Base-by-base conservation (phyloP, 805 yeast species). In the Wickerhamiella spandovensis region DNA sequence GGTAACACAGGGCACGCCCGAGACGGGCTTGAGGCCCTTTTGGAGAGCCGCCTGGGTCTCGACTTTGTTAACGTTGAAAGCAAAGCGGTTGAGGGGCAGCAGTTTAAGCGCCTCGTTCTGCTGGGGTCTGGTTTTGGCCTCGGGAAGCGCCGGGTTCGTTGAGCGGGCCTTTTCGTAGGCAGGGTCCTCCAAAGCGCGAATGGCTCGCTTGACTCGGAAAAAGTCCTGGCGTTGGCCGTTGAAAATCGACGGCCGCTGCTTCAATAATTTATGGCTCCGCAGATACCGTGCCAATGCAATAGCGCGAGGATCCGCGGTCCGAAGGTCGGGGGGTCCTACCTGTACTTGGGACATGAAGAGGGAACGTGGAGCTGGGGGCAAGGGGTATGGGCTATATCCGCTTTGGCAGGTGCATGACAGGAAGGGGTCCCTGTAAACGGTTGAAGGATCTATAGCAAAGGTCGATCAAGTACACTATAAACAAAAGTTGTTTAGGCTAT, bases 201-300 rank as follows among this genome's bases (percentile, higher is more conserved):
- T 68, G 43, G 86, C 82, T 60, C 98, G 77, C 66, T 90, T 90
- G 65, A 73, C 63, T 20, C 95, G 74, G 75, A 90, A 92, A 65
- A 92, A 88, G 52, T 86, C 95, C 35, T 78, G 75, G 46, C 79
- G 79, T 54, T 76, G 76, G 50, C 82, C 80, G 58, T 82, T 81
- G 49, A 81, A 70, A n/a, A 81, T 65, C 13, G 97, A 97, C 54
- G 77, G 76, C 59, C 98, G 78, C 66, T 82, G 84, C 62, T 90
- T 92, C 55, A 90, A 71, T n/a, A 68, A 66, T 32, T 70, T 63
- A 64, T 84, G 75, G 57, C 78, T 76, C 53, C 90, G 79, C 54
- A 89, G 70, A 54, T 72, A 83, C 48, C 75, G 73, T 39, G 95
- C 95, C 44, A 90, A 67, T 17, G 82, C 82, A 46, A 81, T 55